Evolutionary conservation across 176 grass and related monocot species (phyloP), one percentile per base, ranked within the genome.

Genomic region (Elaeis guineensis): DNA sequence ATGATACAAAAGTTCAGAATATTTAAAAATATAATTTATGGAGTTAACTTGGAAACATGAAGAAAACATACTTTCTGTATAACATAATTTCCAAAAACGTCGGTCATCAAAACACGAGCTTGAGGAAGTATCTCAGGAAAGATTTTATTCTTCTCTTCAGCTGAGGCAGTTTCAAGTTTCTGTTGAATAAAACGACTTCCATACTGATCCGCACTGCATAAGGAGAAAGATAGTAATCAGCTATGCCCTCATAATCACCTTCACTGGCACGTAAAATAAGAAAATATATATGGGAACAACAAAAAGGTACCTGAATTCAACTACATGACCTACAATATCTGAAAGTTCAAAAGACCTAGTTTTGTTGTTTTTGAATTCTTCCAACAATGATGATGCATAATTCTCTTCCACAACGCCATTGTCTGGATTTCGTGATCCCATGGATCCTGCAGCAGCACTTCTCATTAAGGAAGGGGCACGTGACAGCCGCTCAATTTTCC

Each of bases 81-180:
- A 29, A 98, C 93, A 83, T 98, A 98, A 63, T 98, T 98, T 64
- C 93, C 93, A 55, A 98, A 98, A 80, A 98, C 93, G 81, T 98
- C 93, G 67, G 87, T 98, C 93, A 98, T 98, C 63, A 98, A 71
- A 25, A 78, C 70, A 57, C 79, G 84, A 66, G 93, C 76, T 66
- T 92, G 75, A 67, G 93, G 84, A 74, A 98, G 84, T 52, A 98
- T 92, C 79, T 98, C 87, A 26, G 87, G 93, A 69, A 92, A 98
- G 67, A 98, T 83, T 55, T 77, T 79, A 24, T 92, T 80, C 70
- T 98, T 98, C 64, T 98, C 93, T 72, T 98, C 93, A 51, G 59
- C 58, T 58, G 93, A 82, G 67, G 87, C 81, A 30, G 78, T 92
- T 77, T 98, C 93, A 52, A 98, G 70, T 60, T 98, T 98, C 70